Percentiles rank a stretch among this genome's conserved stretches.
Evolutionary conservation across 2,329 filamentous ascomycete genomes (phyloP).

Genomic region (Fusarium goolgardi): DNA sequence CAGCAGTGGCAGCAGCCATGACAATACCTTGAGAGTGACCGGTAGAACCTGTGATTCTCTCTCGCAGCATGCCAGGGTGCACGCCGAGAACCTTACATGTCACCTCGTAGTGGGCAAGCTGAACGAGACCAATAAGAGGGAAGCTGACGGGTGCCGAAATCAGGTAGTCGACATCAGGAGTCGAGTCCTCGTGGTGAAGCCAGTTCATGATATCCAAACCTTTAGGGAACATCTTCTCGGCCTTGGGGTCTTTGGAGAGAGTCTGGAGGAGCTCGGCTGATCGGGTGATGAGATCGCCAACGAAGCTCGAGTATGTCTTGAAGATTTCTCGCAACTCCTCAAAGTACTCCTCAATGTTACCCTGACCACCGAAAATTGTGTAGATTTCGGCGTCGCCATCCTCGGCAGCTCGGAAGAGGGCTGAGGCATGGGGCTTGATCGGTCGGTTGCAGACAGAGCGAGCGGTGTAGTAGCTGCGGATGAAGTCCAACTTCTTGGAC

Average conservation of each 20-base stretch:
- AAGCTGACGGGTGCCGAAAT: slow-evolving; percentile 96
- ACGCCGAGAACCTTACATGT: slow-evolving; percentile 92
- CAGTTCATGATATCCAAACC: slow-evolving; percentile 95
- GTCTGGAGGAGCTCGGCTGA: slow-evolving; percentile 89
- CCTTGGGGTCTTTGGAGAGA: slow-evolving; percentile 83
- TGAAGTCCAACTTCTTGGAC: slow-evolving; percentile 89
- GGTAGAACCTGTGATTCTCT: slow-evolving; percentile 86
- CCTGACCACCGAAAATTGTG: slow-evolving; percentile 95
- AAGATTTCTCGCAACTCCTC: slow-evolving; percentile 95
- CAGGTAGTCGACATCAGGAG: slow-evolving; percentile 93
- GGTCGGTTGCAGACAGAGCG: slow-evolving; percentile 84
- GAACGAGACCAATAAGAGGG: slow-evolving; percentile 93
- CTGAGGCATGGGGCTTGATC: slow-evolving; percentile 93
- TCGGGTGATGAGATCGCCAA: slow-evolving; percentile 83
- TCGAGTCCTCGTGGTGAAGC: slow-evolving; percentile 88
- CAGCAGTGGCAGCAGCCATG: slow-evolving; percentile 89
- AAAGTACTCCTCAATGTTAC: slow-evolving; percentile 99
- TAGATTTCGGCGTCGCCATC: slow-evolving; percentile 88
- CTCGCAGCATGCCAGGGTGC: slow-evolving; percentile 87
- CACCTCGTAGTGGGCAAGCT: slow-evolving; percentile 94
- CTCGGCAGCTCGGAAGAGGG: slow-evolving; percentile 86
- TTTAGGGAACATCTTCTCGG: slow-evolving; percentile 96
- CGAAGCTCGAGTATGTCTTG: slow-evolving; percentile 89
- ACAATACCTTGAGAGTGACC: slow-evolving; percentile 98
- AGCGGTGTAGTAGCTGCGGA: slow-evolving; percentile 91